A percentile compares a stretch with the other conserved stretches of the same genome.
Conservation (phyloP, 208 protist genomes). For the Crithidia acanthocephali region DNA sequence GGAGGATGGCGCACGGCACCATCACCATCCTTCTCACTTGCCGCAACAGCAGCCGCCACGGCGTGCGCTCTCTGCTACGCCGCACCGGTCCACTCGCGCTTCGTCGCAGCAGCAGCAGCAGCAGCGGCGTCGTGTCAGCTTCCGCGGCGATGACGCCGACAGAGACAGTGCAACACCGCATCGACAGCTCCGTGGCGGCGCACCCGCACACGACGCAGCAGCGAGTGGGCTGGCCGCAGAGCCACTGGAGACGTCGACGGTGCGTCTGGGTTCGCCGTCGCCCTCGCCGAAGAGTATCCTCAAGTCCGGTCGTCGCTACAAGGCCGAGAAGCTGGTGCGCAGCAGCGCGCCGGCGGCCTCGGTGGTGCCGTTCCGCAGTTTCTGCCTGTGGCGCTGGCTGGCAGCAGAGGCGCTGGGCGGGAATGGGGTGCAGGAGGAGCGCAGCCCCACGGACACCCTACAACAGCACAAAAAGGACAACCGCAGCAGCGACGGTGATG, state of each 20-base stretch:
- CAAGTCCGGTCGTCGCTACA: slow-evolving; percentile 52
- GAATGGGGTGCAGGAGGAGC: background rate
- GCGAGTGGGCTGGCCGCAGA: too few species aligned
- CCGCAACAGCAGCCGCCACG: slow-evolving; percentile 1
- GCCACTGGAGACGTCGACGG: background rate
- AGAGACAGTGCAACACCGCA: background rate
- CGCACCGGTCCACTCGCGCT: background rate
- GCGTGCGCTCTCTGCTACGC: slow-evolving; percentile 12
- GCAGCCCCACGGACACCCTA: background rate
- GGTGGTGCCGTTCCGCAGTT: slow-evolving; percentile 36
- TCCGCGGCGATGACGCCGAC: background rate
- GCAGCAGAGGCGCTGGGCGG: slow-evolving; percentile 32
- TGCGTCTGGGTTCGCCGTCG: background rate
- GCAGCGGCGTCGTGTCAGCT: slow-evolving; percentile 7
- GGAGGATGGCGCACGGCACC: background rate
- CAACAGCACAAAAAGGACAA: too few species aligned
- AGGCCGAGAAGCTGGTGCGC: slow-evolving; percentile 35
- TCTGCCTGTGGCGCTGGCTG: slow-evolving; percentile 42
- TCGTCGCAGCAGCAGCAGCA: slow-evolving; percentile 9
- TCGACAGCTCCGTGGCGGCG: too few species aligned
- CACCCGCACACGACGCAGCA: background rate
- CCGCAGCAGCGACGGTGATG: too few species aligned
- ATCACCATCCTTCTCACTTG: too few species aligned
- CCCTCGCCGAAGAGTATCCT: slow-evolving; percentile 44
- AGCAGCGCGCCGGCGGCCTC: slow-evolving; percentile 42